These are phyloP conservation scores for Laburnicola sp. DNA, from an alignment of 2,329 filamentous ascomycete species.

Conservation along the genomic window DNA sequence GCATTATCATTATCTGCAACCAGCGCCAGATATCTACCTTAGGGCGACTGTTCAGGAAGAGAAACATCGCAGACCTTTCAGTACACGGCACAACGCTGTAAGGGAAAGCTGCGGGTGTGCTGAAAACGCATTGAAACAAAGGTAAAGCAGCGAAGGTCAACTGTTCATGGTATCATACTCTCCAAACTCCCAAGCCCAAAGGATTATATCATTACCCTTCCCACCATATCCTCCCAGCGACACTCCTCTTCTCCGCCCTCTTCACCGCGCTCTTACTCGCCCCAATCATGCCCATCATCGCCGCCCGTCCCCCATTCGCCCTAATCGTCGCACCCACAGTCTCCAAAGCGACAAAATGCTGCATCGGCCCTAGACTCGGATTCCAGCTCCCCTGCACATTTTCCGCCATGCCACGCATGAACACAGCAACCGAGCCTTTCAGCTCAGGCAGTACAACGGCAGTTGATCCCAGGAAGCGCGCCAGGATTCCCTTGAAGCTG, in stretches of 20 bases:
- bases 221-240: constrained; percentile 18
- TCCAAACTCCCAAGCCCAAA: background rate
- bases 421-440: constrained; percentile 16
- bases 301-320: constrained; percentile 17
- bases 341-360: constrained; percentile 23
- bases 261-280: constrained; percentile 1
- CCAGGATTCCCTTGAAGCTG: constrained; percentile 61
- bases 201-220: constrained; percentile 3
- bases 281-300: constrained; percentile 22
- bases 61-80: background rate
- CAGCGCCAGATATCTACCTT: background rate
- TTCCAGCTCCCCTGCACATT: constrained; percentile 11
- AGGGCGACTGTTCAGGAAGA: background rate
- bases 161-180: background rate
- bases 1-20: background rate
- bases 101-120: no score
- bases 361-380: constrained; percentile 16
- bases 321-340: constrained; percentile 22
- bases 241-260: constrained; percentile 4
- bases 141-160: no score
- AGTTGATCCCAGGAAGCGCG: constrained; percentile 33
- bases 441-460: constrained; percentile 25
- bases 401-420: background rate
- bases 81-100: no score
- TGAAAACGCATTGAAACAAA: no score